Evolutionary conservation across 768 basidiomycete genomes (phyloP).

Genomic region (Thelephora aurantiotincta): DNA sequence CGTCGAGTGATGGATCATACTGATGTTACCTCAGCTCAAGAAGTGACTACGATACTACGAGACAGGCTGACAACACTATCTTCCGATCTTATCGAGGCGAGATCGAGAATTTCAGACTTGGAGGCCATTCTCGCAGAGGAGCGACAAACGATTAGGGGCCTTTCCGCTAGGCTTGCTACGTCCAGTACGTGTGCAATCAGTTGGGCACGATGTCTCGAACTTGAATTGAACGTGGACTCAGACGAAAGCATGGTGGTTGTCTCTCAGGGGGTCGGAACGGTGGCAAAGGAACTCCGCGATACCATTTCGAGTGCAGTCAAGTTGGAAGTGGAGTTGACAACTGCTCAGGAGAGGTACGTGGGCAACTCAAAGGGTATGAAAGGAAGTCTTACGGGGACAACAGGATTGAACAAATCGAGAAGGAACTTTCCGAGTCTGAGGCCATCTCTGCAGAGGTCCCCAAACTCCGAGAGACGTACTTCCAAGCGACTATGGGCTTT

Average conservation of each 20-base stretch:
- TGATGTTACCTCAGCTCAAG: slow-evolving; percentile 20
- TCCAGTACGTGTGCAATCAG: background rate
- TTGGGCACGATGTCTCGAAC: too few relatives aligned
- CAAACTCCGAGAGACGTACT: background rate
- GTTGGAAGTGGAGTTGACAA: background rate
- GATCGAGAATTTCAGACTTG: slow-evolving; percentile 22
- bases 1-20: background rate
- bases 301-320: background rate
- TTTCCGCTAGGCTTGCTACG: background rate
- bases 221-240: background rate
- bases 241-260: background rate
- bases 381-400: background rate
- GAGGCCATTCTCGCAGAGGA: slow-evolving; percentile 17
- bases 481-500: background rate
- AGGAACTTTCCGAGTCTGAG: background rate
- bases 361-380: background rate
- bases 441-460: background rate
- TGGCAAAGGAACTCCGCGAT: background rate
- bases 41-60: slow-evolving; percentile 34
- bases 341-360: background rate
- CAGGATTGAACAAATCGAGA: background rate
- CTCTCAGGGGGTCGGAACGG: background rate
- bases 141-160: background rate
- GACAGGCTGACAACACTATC: slow-evolving; percentile 29
- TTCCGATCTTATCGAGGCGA: slow-evolving; percentile 28